Conservation (phyloP, 768 basidiomycete genomes). For the Sutorius australiensis region DNA sequence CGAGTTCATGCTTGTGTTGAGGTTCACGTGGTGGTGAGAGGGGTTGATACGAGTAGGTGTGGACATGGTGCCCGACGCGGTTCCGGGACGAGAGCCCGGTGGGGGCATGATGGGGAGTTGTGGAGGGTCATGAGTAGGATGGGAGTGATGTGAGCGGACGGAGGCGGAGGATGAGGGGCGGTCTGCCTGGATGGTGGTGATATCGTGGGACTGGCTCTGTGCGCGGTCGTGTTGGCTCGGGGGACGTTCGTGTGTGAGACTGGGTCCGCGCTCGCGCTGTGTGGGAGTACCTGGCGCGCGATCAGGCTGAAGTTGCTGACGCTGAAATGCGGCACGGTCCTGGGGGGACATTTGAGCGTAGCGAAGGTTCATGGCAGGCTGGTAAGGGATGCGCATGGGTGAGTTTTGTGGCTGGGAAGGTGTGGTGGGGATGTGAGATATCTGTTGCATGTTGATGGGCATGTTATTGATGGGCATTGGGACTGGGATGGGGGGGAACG, state of each 20-base stretch:
- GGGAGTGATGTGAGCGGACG: slow-evolving; percentile 27
- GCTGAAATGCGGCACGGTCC: slow-evolving; percentile 28
- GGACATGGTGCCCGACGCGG: slow-evolving; percentile 18
- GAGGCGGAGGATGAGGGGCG: slow-evolving; percentile 29
- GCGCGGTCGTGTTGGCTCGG: slow-evolving; percentile 24
- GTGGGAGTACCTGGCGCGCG: slow-evolving; percentile 19
- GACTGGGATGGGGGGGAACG: not conserved
- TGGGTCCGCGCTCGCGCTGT: slow-evolving; percentile 22
- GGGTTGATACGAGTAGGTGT: slow-evolving; percentile 24
- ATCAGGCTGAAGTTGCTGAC: slow-evolving; percentile 25
- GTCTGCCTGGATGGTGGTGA: slow-evolving; percentile 13
- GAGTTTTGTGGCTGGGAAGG: slow-evolving; percentile 24
- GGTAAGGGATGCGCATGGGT: slow-evolving; percentile 18
- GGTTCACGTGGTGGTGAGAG: slow-evolving; percentile 20
- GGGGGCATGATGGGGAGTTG: slow-evolving; percentile 23
- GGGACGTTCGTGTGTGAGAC: slow-evolving; percentile 22
- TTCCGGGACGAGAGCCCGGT: slow-evolving; percentile 24
- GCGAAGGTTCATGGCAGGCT: slow-evolving; percentile 21
- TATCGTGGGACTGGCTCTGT: slow-evolving; percentile 23
- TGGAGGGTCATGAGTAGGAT: slow-evolving; percentile 16
- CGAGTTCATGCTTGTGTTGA: slow-evolving; percentile 19
- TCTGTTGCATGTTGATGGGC: slow-evolving; percentile 19
- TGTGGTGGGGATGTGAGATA: slow-evolving; percentile 17
- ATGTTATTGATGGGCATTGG: slow-evolving; percentile 3
- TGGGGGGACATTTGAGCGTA: slow-evolving; percentile 28